These are phyloP conservation scores for Cryptococcus wingfieldii DNA, from an alignment of 1,284 basidiomycete genomes.

Conservation along the genomic window DNA sequence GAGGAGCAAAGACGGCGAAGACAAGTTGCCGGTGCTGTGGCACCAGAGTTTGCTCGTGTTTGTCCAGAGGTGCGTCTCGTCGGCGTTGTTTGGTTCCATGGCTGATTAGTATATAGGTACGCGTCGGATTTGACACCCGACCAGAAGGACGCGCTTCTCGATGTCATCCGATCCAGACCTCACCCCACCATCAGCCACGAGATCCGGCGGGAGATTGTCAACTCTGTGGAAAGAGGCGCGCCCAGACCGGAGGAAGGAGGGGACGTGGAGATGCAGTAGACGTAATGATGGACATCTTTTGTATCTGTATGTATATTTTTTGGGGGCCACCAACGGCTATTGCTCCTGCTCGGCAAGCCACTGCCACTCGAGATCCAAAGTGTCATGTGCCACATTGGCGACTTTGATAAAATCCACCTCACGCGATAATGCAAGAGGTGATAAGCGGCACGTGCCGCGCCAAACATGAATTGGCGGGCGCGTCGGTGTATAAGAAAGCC, in stretches of 20 bases:
- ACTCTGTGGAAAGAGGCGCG: slow-evolving; percentile 53
- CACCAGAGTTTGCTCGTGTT: slow-evolving; percentile 96
- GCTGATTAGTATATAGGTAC: slow-evolving; percentile 58
- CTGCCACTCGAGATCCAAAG: too few species aligned
- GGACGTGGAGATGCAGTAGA: slow-evolving; percentile 41
- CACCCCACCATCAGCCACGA: slow-evolving; percentile 88
- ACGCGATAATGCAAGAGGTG: neutral
- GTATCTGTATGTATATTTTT: neutral
- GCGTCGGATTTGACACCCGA: slow-evolving; percentile 94
- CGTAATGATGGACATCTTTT: neutral
- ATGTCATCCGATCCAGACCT: slow-evolving; percentile 79
- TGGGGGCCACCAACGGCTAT: too few species aligned
- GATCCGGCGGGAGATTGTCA: slow-evolving; percentile 72
- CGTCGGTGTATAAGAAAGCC: neutral
- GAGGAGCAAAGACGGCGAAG: slow-evolving; percentile 58
- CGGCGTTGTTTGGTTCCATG: neutral
- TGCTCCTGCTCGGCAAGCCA: too few species aligned
- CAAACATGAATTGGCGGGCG: neutral
- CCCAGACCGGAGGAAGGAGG: slow-evolving; percentile 42
- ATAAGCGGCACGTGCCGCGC: neutral
- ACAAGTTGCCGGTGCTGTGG: slow-evolving; percentile 90
- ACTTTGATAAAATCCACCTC: neutral
- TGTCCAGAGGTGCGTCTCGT: slow-evolving; percentile 66
- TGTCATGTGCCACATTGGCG: neutral
- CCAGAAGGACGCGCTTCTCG: slow-evolving; percentile 95